phyloP scores from a whole-genome alignment of 305 asterid genomes.

The Withania somnifera region DNA sequence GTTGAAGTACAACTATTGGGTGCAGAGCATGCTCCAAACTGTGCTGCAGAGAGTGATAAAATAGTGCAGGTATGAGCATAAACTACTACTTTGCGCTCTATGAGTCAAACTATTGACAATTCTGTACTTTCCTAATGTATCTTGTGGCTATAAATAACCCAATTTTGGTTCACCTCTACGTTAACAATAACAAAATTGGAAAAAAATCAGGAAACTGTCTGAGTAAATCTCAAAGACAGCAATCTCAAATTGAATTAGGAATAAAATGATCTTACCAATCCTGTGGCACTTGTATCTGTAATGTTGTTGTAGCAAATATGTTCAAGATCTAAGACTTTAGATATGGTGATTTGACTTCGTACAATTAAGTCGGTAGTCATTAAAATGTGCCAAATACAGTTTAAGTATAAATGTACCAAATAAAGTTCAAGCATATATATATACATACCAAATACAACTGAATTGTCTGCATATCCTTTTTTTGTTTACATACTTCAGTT shows the following conservation, averaged over 20 bases:
- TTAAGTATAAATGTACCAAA: neutral
- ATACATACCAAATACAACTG: neutral
- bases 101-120: slow-evolving; percentile 4
- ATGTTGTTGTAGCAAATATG: neutral
- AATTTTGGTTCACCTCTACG: neutral
- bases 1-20: slow-evolving; percentile 33
- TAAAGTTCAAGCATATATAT: neutral
- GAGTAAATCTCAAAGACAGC: neutral
- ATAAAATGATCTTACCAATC: neutral
- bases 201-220: neutral
- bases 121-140: neutral
- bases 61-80: slow-evolving; percentile 39
- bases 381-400: neutral
- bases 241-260: neutral
- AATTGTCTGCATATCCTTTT: neutral
- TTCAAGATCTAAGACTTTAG: neutral
- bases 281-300: neutral
- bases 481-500: neutral
- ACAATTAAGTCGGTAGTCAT: neutral
- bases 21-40: slow-evolving; percentile 17
- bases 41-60: slow-evolving; percentile 23
- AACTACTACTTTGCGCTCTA: slow-evolving; percentile 8
- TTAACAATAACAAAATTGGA: neutral
- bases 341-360: neutral
- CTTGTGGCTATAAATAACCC: neutral